Percentiles rank a stretch among this genome's conserved stretches.
Conservation (phyloP, 495 filamentous ascomycete species). For the Aspergillus cavernicola region DNA sequence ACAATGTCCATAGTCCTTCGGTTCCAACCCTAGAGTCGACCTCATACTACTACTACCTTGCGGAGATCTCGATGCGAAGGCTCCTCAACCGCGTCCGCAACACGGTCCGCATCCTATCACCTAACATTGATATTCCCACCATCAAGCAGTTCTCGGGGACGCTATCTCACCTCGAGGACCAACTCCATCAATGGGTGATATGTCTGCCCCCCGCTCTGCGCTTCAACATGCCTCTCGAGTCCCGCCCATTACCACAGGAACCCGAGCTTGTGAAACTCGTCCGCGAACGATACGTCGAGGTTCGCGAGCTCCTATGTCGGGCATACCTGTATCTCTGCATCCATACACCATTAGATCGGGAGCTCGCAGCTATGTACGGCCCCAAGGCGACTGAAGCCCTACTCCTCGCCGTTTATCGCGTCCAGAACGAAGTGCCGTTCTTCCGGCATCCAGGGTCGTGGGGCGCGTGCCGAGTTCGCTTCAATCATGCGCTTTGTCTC, state of each 20-base stretch:
- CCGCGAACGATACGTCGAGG: slow-evolving; percentile 37
- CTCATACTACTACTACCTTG: slow-evolving; percentile 38
- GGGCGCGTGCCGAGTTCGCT: slow-evolving; percentile 29
- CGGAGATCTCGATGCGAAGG: slow-evolving; percentile 37
- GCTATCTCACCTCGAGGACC: slow-evolving; percentile 30
- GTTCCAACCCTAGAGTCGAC: slow-evolving; percentile 24
- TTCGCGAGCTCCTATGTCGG: slow-evolving; percentile 36
- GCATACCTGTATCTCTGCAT: slow-evolving; percentile 36
- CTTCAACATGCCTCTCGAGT: slow-evolving; percentile 30
- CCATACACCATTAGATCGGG: slow-evolving; percentile 20
- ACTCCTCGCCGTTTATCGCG: slow-evolving; percentile 25
- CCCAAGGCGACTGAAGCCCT: slow-evolving; percentile 27
- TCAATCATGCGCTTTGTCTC: slow-evolving; percentile 29
- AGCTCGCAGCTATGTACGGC: slow-evolving; percentile 19
- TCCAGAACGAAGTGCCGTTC: slow-evolving; percentile 27
- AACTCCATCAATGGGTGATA: slow-evolving; percentile 35
- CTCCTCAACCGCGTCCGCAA: slow-evolving; percentile 36
- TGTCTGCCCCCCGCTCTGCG: slow-evolving; percentile 30
- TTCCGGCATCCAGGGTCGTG: slow-evolving; percentile 31
- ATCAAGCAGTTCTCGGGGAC: slow-evolving; percentile 25
- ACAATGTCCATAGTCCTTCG: slow-evolving; percentile 19
- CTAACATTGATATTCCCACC: slow-evolving; percentile 22
- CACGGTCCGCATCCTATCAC: slow-evolving; percentile 30
- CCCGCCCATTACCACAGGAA: slow-evolving; percentile 20
- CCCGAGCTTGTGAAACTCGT: slow-evolving; percentile 34